Percentiles rank a stretch among this genome's conserved stretches.
These are phyloP conservation scores for Epichloe scottii DNA, from an alignment of 2,329 filamentous ascomycete species.

Conservation along the genomic window DNA sequence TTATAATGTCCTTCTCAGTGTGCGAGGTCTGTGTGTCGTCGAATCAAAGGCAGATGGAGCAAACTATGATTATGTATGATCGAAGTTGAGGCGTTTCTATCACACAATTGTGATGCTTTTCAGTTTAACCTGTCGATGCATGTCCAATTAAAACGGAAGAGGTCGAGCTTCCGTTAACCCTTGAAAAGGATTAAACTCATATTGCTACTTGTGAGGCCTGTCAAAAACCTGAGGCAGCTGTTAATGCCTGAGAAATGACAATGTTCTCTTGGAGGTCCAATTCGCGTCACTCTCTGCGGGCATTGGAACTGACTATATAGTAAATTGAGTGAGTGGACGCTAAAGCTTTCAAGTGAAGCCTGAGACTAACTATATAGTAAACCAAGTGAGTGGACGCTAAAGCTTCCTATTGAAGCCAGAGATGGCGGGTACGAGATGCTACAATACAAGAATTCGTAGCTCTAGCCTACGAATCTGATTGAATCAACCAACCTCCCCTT, in stretches of 20 bases:
- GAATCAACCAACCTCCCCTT: neutral
- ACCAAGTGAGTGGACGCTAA: neutral
- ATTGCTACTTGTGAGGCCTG: too few relatives aligned
- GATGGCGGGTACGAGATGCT: neutral
- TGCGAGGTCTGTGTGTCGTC: neutral
- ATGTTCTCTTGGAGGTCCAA: too few relatives aligned
- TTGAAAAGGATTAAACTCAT: too few relatives aligned
- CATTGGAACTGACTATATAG: too few relatives aligned
- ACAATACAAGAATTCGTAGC: neutral
- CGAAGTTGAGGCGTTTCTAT: constrained; percentile 31
- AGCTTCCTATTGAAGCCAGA: too few relatives aligned
- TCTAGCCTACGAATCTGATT: neutral
- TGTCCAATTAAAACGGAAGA: too few relatives aligned
- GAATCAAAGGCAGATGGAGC: neutral
- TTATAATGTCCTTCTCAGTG: neutral
- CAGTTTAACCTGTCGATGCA: neutral
- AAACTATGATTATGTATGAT: constrained; percentile 27
- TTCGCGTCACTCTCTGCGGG: too few relatives aligned
- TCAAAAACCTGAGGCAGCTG: accelerated
- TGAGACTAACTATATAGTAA: too few relatives aligned
- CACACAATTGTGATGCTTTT: constrained; percentile 27
- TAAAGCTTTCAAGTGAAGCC: too few relatives aligned
- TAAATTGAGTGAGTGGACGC: too few relatives aligned
- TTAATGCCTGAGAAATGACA: too few relatives aligned
- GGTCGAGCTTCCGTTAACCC: too few relatives aligned